Evolutionary conservation across 345 rosid genomes (phyloP).

Genomic region (Euphorbia tirucalli): DNA sequence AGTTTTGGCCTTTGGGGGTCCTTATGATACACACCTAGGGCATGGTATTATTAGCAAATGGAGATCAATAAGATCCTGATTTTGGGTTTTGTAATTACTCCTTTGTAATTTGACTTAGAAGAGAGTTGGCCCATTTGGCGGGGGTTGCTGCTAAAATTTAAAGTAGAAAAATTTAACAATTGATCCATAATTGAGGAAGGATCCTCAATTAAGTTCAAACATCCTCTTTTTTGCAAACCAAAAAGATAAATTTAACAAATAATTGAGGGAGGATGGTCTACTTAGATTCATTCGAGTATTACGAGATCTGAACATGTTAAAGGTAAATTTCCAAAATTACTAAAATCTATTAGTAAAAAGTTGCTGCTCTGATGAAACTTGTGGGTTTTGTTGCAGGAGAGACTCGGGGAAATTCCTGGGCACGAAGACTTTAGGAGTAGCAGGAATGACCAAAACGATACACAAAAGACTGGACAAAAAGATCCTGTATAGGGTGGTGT

Average conservation of each 20-base stretch:
- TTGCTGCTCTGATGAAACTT: neutral
- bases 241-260: neutral
- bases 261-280: neutral
- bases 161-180: no score
- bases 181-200: no score
- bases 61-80: no score
- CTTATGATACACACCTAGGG: neutral
- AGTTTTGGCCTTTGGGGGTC: neutral
- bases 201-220: neutral
- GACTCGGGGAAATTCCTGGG: slow-evolving; percentile 54
- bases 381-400: slow-evolving; percentile 54
- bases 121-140: no score
- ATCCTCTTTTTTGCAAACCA: neutral
- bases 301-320: no score
- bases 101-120: no score
- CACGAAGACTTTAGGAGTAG: slow-evolving; percentile 50
- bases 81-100: no score
- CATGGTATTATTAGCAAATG: no score
- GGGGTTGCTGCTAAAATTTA: no score
- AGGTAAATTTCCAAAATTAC: no score
- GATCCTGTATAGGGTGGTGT: slow-evolving; percentile 12
- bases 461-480: slow-evolving; percentile 24
- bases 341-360: neutral
- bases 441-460: slow-evolving; percentile 46
- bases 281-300: neutral